Percentiles rank a stretch among this genome's conserved stretches.
Conservation (phyloP, 352 stramenopile species). For the Bremia lactucae region DNA sequence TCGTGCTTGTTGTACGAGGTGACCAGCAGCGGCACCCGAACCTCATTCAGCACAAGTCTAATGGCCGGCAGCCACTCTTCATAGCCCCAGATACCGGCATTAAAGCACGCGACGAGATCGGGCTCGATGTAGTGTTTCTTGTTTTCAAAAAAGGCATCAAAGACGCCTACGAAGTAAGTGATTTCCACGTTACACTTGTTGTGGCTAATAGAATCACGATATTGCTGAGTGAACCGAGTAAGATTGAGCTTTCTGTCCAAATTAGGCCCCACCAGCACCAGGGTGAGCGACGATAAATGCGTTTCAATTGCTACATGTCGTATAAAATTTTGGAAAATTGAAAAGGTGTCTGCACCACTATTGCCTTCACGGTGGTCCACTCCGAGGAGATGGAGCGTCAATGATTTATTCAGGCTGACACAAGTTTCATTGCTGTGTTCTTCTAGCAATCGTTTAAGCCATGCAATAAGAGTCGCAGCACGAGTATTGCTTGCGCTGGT, state of each 20-base stretch:
- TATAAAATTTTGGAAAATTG: conserved; percentile 45
- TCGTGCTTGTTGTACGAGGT: conserved; percentile 83
- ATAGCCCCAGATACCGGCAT: conserved; percentile 83
- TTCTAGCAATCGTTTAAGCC: conserved; percentile 16
- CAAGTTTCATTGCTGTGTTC: conserved; percentile 4
- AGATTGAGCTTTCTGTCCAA: conserved; percentile 46
- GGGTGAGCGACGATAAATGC: conserved; percentile 24
- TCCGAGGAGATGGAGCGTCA: conserved; percentile 62
- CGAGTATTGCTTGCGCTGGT: conserved; percentile 19
- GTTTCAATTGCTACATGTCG: conserved; percentile 25
- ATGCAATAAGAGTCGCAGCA: conserved; percentile 24
- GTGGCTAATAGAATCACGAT: background rate
- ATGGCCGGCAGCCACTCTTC: conserved; percentile 78
- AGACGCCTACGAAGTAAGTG: conserved; percentile 63
- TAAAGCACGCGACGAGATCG: conserved; percentile 71
- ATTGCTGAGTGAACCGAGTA: conserved; percentile 14
- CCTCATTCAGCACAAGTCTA: conserved; percentile 40
- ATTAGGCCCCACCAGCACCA: conserved; percentile 73
- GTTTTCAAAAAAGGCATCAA: conserved; percentile 44
- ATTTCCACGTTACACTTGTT: conserved; percentile 30
- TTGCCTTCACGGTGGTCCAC: conserved; percentile 73
- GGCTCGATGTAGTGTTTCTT: conserved; percentile 32
- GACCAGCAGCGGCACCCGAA: conserved; percentile 53
- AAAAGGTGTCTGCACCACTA: conserved; percentile 38
- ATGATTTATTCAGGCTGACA: conserved; percentile 1